Base-by-base conservation (phyloP, 208 protist species). In the Wallacemonas collosoma region DNA sequence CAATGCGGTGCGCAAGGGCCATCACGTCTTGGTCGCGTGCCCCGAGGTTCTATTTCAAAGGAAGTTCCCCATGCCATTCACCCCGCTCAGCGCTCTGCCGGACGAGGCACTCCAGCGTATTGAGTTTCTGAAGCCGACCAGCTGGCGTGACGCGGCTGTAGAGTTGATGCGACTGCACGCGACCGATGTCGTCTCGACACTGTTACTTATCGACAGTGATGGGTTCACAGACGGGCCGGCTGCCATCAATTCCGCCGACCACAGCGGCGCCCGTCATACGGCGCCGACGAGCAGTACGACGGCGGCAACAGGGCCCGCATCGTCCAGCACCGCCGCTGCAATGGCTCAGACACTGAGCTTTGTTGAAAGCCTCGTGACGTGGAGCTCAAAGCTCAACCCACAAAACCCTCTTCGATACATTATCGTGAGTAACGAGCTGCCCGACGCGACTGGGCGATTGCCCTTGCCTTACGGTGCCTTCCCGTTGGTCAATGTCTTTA, bases 51-150 rank as follows among this genome's bases (percentile, higher is more conserved):
- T 67, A 11, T 61, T 93, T 15, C 81, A 89, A 51, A 36, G 69
- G 14, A 90, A 90, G 60, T 72, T 89, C n/a, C 88, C 88, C 6
- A 63, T 77, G 47, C 88, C 88, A 15, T 93, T 93, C 68, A 80
- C 75, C 2, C 72, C 82, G n/a, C 75, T 88, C 11, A n/a, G 40
- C 57, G 38, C 62, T 11, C 75, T 93, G 11, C 14, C 73, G 5
- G 80, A 78, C 55, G 51, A 54, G 53, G 76, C 45, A 36, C 72
- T 93, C 35, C 41, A 62, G 26, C 77, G 75, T 43, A 89, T 93
- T 61, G 82, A 90, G 72, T 90, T 93, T 62, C 56, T 83, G 41
- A 90, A 90, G 55, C 71, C 88, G 3, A 71, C 73, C 1, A 72
- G 72, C 58, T 84, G 83, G 72, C 51, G 45, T 0, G 77, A 71